phyloP scores from a whole-genome alignment of 2,329 filamentous ascomycete species.

The Diaporthe sp. region DNA sequence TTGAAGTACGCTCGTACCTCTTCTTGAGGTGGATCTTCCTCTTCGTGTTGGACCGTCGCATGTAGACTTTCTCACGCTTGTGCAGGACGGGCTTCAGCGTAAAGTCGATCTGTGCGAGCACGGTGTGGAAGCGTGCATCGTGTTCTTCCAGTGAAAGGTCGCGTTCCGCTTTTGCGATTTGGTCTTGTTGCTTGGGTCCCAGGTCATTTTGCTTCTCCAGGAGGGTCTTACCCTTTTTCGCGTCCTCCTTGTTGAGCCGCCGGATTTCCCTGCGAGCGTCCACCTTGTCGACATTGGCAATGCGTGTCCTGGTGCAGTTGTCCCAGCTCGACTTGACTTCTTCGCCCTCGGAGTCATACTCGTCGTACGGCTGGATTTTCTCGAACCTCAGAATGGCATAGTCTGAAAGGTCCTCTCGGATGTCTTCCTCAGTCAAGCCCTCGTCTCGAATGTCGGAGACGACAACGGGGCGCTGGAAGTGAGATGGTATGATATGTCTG shows the following conservation, averaged over 20 bases:
- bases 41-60: constrained; percentile 34
- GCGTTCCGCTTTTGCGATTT: constrained; percentile 53
- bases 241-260: constrained; percentile 48
- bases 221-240: constrained; percentile 50
- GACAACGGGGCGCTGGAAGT: constrained; percentile 35
- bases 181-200: constrained; percentile 49
- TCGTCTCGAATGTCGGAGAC: constrained; percentile 52
- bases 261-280: constrained; percentile 50
- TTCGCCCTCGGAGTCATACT: constrained; percentile 50
- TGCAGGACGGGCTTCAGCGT: constrained; percentile 41
- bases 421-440: constrained; percentile 50
- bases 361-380: constrained; percentile 46
- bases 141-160: constrained; percentile 47
- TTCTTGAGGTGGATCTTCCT: constrained; percentile 42
- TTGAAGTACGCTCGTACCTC: constrained; percentile 50
- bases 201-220: constrained; percentile 40
- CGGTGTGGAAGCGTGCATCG: constrained; percentile 52
- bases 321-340: constrained; percentile 52
- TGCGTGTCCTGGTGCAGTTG: constrained; percentile 45
- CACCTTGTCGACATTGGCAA: constrained; percentile 50
- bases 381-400: constrained; percentile 55
- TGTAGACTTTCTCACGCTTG: constrained; percentile 26
- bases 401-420: constrained; percentile 51
- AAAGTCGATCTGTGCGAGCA: constrained; percentile 57
- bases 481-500: constrained; percentile 26